Percentiles rank a stretch among this genome's conserved stretches.
Conservation (phyloP, 306 rosid species). For the Sicyos edulis region DNA sequence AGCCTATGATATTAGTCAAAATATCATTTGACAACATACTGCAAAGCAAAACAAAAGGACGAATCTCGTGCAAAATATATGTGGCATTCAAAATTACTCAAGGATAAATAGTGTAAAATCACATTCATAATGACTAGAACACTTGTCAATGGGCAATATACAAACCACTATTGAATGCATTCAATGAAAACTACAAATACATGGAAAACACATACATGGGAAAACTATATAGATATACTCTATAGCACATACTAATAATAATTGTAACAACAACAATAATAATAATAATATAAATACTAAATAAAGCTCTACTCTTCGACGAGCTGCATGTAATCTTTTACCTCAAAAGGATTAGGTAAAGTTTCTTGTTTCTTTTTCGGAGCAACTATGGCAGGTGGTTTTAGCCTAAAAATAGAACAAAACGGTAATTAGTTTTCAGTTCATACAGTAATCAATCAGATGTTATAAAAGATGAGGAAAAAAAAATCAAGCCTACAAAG, state of each 20-base stretch:
- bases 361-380: conserved; percentile 59
- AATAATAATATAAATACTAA: background rate
- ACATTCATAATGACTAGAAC: background rate
- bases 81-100: background rate
- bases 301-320: background rate
- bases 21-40: conserved; percentile 3
- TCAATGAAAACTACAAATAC: background rate
- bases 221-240: background rate
- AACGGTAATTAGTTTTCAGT: background rate
- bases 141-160: background rate
- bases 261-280: background rate
- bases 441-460: background rate
- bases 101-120: background rate
- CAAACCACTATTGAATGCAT: background rate
- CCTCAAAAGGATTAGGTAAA: conserved; percentile 50
- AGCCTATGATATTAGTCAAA: conserved; percentile 18
- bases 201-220: background rate
- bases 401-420: conserved; percentile 48
- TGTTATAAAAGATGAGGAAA: background rate
- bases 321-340: conserved; percentile 25
- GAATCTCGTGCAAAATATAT: background rate
- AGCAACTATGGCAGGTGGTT: conserved; percentile 31
- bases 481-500: background rate
- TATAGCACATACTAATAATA: background rate
- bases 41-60: background rate